These are phyloP conservation scores for Nephelium lappaceum DNA, from an alignment of 345 rosid genomes.

Conservation along the genomic window DNA sequence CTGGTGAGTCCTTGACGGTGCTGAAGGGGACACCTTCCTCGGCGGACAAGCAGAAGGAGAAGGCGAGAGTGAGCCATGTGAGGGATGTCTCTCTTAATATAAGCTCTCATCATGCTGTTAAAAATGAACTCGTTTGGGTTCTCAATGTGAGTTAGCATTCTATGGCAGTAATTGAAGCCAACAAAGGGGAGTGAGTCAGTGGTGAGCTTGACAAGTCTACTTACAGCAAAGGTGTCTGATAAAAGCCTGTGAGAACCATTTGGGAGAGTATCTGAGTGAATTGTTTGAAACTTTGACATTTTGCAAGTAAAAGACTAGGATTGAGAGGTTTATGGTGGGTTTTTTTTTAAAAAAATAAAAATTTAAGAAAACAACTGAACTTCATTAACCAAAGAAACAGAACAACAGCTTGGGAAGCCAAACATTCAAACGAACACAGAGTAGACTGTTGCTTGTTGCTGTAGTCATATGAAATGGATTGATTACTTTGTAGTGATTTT, in stretches of 20 bases:
- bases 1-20: constrained; percentile 31
- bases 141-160: constrained; percentile 38
- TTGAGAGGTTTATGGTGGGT: constrained; percentile 38
- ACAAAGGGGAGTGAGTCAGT: constrained; percentile 36
- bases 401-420: no score
- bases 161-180: constrained; percentile 32
- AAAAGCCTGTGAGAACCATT: constrained; percentile 49
- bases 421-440: no score
- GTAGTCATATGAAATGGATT: no score
- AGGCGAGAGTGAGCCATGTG: constrained; percentile 77
- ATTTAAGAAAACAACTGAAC: no score
- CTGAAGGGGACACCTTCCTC: constrained; percentile 32
- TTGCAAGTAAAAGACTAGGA: constrained; percentile 38
- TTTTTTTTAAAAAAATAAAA: no score
- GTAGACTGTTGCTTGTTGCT: no score
- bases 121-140: constrained; percentile 52
- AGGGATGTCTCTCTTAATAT: constrained; percentile 33
- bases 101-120: constrained; percentile 58
- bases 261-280: constrained; percentile 59
- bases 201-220: constrained; percentile 48
- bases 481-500: no score
- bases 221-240: constrained; percentile 49
- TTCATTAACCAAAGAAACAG: no score
- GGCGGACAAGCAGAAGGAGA: constrained; percentile 80
- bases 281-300: constrained; percentile 42